These are phyloP conservation scores for Penicillium rolfsii DNA, from an alignment of 2,329 filamentous ascomycete genomes.

Conservation along the genomic window DNA sequence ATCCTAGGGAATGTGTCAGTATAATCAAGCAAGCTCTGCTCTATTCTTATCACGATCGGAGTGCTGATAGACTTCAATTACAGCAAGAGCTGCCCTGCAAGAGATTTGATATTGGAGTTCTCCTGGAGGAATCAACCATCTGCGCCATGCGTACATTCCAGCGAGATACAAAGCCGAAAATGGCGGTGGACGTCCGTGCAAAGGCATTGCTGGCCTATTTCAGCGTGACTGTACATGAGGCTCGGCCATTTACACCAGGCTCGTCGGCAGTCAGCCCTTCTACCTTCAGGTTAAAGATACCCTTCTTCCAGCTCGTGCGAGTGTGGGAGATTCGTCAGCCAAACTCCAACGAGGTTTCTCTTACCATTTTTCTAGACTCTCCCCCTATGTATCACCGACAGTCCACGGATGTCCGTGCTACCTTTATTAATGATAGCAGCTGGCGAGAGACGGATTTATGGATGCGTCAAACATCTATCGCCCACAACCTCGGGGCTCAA, in stretches of 20 bases:
- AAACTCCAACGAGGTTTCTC: slow-evolving; percentile 27
- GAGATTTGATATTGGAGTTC: slow-evolving; percentile 65
- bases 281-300: slow-evolving; percentile 50
- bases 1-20: slow-evolving; percentile 45
- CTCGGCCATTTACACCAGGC: neutral
- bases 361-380: slow-evolving; percentile 47
- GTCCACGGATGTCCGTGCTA: slow-evolving; percentile 38
- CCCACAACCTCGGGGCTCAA: slow-evolving; percentile 48
- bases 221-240: slow-evolving; percentile 34
- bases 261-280: neutral
- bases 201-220: slow-evolving; percentile 54
- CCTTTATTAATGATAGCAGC: slow-evolving; percentile 47
- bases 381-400: slow-evolving; percentile 53
- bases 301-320: slow-evolving; percentile 48
- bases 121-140: slow-evolving; percentile 59
- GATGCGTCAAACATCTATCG: slow-evolving; percentile 67
- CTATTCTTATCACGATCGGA: neutral
- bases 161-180: slow-evolving; percentile 28
- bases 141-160: slow-evolving; percentile 59
- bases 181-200: slow-evolving; percentile 49
- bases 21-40: neutral
- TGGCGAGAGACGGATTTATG: slow-evolving; percentile 64
- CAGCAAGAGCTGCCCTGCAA: slow-evolving; percentile 49
- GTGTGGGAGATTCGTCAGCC: slow-evolving; percentile 40
- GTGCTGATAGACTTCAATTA: neutral